phyloP scores from a whole-genome alignment of 805 yeast genomes.

The Metschnikowia continentalis region DNA sequence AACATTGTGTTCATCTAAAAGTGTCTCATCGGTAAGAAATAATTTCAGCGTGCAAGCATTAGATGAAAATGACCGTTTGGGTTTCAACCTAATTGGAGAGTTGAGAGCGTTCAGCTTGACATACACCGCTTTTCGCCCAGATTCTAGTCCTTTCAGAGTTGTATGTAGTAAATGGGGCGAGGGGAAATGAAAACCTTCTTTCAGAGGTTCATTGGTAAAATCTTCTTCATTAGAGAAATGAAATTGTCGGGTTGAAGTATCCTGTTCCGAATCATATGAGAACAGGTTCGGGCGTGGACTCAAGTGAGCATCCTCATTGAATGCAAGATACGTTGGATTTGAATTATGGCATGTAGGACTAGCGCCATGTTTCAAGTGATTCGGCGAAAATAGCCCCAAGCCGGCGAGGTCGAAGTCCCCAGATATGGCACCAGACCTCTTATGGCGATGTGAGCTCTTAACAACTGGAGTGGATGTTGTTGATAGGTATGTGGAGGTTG shows the following conservation, averaged over 20 bases:
- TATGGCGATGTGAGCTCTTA: slow-evolving; percentile 55
- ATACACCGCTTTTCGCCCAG: neutral
- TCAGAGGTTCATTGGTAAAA: slow-evolving; percentile 22
- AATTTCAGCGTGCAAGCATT: slow-evolving; percentile 21
- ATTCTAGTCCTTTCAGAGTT: slow-evolving; percentile 3
- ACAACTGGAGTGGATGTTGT: slow-evolving; percentile 4
- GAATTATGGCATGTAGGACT: slow-evolving; percentile 6
- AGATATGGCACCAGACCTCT: slow-evolving; percentile 83
- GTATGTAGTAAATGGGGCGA: slow-evolving; percentile 4
- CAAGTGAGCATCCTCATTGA: slow-evolving; percentile 3
- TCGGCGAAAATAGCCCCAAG: slow-evolving; percentile 33
- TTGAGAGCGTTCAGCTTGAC: slow-evolving; percentile 18
- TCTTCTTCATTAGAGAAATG: slow-evolving; percentile 36
- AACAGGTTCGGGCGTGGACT: slow-evolving; percentile 10
- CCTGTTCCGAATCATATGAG: slow-evolving; percentile 13
- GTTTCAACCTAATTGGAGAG: slow-evolving; percentile 31
- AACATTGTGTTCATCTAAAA: slow-evolving; percentile 25
- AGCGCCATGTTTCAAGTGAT: slow-evolving; percentile 7
- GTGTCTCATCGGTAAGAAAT: slow-evolving; percentile 30
- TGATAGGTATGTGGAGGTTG: slow-evolving; percentile 4
- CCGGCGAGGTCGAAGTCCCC: slow-evolving; percentile 68
- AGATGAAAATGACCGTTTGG: slow-evolving; percentile 21
- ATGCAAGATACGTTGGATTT: slow-evolving; percentile 1
- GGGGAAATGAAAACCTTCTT: slow-evolving; percentile 30
- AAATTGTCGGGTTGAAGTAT: slow-evolving; percentile 21